These are phyloP conservation scores for Paspalum notatum DNA, from an alignment of 176 grass and related monocot species.

Conservation along the genomic window DNA sequence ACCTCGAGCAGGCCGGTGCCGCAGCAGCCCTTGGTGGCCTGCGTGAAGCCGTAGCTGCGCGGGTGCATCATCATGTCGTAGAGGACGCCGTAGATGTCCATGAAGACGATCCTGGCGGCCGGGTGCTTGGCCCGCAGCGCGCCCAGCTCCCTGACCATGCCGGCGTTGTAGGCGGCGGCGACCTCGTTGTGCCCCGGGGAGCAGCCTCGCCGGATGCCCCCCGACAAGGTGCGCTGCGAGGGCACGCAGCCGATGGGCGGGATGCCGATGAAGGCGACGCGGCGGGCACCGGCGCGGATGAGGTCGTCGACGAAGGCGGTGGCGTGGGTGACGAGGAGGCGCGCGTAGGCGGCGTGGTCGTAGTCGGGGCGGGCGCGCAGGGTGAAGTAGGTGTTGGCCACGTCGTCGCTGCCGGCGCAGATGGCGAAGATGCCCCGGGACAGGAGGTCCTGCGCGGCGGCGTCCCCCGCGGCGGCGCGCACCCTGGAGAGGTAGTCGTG, in stretches of 20 bases:
- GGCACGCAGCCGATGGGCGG: conserved; percentile 88
- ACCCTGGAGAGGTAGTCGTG: conserved; percentile 63
- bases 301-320: conserved; percentile 59
- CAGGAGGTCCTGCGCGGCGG: conserved; percentile 28
- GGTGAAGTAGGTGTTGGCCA: conserved; percentile 81
- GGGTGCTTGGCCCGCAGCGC: conserved; percentile 19
- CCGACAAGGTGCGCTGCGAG: conserved; percentile 73
- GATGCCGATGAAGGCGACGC: conserved; percentile 61
- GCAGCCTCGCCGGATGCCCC: conserved; percentile 44
- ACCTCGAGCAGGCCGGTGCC: conserved; percentile 78
- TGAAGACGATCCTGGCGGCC: conserved; percentile 38
- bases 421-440: conserved; percentile 48
- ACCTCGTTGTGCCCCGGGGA: conserved; percentile 60
- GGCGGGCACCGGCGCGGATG: conserved; percentile 51
- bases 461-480: conserved; percentile 39
- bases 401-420: conserved; percentile 77
- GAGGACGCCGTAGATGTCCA: conserved; percentile 69
- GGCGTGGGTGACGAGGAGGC: conserved; percentile 48
- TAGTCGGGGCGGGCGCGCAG: conserved; percentile 43
- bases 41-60: conserved; percentile 53
- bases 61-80: conserved; percentile 74
- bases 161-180: conserved; percentile 55
- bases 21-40: conserved; percentile 66
- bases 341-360: conserved; percentile 57
- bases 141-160: conserved; percentile 33